Percentiles rank a stretch among this genome's conserved stretches.
phyloP scores from a whole-genome alignment of 176 grass and related monocot genomes.

The Oryza longistaminata region DNA sequence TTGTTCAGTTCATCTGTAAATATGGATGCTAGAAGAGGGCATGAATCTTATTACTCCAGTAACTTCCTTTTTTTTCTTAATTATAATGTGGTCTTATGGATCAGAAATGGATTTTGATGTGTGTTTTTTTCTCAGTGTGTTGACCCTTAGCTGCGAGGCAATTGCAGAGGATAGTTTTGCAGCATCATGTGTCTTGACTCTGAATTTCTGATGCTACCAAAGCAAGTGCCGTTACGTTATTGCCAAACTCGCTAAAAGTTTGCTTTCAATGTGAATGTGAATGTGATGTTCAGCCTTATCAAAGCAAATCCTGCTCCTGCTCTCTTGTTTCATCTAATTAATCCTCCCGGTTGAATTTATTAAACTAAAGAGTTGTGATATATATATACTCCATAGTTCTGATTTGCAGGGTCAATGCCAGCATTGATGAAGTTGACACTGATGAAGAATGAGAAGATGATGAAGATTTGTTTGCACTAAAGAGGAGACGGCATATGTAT shows the following conservation, averaged over 20 bases:
- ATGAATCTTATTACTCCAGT: background rate
- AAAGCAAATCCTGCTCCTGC: background rate
- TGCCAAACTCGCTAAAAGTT: constrained; percentile 15
- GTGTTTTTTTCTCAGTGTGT: background rate
- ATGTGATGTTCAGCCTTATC: background rate
- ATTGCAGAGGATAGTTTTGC: constrained; percentile 3
- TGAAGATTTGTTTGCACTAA: background rate
- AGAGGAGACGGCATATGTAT: background rate
- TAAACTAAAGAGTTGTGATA: background rate
- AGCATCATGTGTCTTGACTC: background rate
- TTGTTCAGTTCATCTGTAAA: constrained; percentile 36
- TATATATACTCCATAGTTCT: background rate
- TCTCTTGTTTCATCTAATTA: constrained; percentile 4
- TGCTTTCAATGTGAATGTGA: constrained; percentile 26
- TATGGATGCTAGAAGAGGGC: constrained; percentile 15
- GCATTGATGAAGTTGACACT: constrained; percentile 4
- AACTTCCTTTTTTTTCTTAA: background rate
- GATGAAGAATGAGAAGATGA: background rate
- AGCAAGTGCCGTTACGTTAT: constrained; percentile 36
- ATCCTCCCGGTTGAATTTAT: background rate
- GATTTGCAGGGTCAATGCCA: constrained; percentile 19
- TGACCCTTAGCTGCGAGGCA: constrained; percentile 7
- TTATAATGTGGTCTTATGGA: too few relatives aligned
- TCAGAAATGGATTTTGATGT: background rate
- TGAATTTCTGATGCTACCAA: background rate